A percentile compares a stretch with the other conserved stretches of the same genome.
Evolutionary conservation across 2,329 filamentous ascomycete genomes (phyloP).

Genomic region (Aspergillus puulaauensis): DNA sequence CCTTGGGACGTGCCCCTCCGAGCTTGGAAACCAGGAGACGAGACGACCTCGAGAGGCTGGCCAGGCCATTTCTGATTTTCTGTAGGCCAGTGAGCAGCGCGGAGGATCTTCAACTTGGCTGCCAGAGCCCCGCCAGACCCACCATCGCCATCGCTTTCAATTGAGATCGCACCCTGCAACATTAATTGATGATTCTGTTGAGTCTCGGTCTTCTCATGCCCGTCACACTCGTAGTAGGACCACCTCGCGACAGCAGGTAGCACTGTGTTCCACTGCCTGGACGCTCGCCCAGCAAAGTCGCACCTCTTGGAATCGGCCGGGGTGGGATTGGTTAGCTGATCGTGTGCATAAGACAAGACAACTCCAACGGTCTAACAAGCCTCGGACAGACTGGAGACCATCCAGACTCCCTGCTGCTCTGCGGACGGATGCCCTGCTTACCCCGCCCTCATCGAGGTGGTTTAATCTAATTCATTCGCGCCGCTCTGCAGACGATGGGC

Average conservation of each 20-base stretch:
- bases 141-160: slow-evolving; percentile 18
- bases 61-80: slow-evolving; percentile 13
- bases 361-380: slow-evolving; percentile 11
- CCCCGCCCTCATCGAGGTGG: slow-evolving; percentile 17
- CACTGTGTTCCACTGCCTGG: not conserved
- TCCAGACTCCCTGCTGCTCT: slow-evolving; percentile 14
- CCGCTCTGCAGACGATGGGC: not conserved
- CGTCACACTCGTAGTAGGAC: slow-evolving; percentile 16
- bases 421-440: slow-evolving; percentile 8
- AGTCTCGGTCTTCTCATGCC: not conserved
- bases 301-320: not conserved
- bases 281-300: not conserved
- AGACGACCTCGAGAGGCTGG: slow-evolving; percentile 8
- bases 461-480: slow-evolving; percentile 9
- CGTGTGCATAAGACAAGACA: slow-evolving; percentile 11
- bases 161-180: slow-evolving; percentile 4
- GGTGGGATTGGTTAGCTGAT: slow-evolving; percentile 9
- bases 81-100: slow-evolving; percentile 20
- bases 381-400: slow-evolving; percentile 13
- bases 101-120: slow-evolving; percentile 25
- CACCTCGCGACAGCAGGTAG: not conserved
- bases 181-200: too few relatives aligned
- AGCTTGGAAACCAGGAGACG: slow-evolving; percentile 3
- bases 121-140: slow-evolving; percentile 22
- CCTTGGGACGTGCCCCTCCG: not conserved